These are phyloP conservation scores for Saccharomyces hybrid DNA, from an alignment of 1,139 yeast species.

Conservation along the genomic window DNA sequence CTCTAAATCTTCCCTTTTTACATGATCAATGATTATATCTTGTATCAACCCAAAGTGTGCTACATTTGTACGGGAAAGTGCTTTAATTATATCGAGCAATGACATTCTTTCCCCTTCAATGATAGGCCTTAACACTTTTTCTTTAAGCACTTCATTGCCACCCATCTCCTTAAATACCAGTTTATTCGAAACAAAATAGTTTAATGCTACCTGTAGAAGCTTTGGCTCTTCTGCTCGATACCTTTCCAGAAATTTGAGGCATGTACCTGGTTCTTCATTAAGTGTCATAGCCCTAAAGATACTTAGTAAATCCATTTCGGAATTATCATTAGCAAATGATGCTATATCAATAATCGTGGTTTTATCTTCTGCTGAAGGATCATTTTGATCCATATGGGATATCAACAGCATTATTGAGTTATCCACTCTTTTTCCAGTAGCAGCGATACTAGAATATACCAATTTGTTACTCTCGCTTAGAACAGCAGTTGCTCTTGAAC, in stretches of 20 bases:
- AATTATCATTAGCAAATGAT: slow-evolving; percentile 22
- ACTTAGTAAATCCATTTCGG: slow-evolving; percentile 43
- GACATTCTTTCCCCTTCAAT: slow-evolving; percentile 51
- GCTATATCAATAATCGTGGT: not conserved
- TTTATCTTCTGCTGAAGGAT: not conserved
- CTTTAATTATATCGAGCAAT: slow-evolving; percentile 69
- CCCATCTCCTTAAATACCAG: slow-evolving; percentile 49
- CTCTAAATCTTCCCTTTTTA: slow-evolving; percentile 56
- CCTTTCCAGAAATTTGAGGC: slow-evolving; percentile 48
- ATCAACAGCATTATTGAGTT: slow-evolving; percentile 54
- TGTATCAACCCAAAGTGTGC: slow-evolving; percentile 71
- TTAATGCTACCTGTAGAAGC: slow-evolving; percentile 58
- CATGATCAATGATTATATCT: slow-evolving; percentile 56
- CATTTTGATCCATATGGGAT: slow-evolving; percentile 42
- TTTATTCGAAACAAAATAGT: slow-evolving; percentile 55
- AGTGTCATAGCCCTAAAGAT: slow-evolving; percentile 58
- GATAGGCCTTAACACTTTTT: slow-evolving; percentile 46
- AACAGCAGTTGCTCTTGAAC: slow-evolving; percentile 51
- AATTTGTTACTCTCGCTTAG: slow-evolving; percentile 37
- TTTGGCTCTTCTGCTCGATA: slow-evolving; percentile 60
- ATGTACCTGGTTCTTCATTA: slow-evolving; percentile 49
- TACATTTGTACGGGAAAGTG: slow-evolving; percentile 54
- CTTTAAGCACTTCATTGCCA: slow-evolving; percentile 40
- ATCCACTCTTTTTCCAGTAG: slow-evolving; percentile 37
- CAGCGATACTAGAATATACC: slow-evolving; percentile 1